Evolutionary conservation across 2,329 filamentous ascomycete species (phyloP).

Genomic region (Paecilomyces formosus): DNA sequence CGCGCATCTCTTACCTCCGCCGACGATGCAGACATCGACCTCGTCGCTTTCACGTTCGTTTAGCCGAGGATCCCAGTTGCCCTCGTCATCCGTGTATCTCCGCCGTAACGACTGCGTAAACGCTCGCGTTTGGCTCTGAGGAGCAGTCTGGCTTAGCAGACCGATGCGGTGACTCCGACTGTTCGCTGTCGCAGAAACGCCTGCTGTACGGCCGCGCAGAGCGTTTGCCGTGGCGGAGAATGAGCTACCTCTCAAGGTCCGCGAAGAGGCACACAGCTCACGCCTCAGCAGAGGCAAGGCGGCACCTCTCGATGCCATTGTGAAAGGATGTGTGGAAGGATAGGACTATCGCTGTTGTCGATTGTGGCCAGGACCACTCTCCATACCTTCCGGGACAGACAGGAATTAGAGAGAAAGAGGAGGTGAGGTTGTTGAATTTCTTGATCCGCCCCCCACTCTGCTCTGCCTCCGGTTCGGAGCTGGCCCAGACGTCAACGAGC

Average conservation of each 20-base stretch:
- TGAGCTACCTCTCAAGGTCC: constrained; percentile 19
- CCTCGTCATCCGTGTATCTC: constrained; percentile 41
- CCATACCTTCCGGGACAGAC: background rate
- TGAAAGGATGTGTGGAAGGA: background rate
- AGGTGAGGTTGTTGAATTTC: background rate
- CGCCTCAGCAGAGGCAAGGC: constrained; percentile 36
- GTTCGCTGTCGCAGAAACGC: constrained; percentile 12
- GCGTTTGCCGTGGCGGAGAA: constrained; percentile 13
- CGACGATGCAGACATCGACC: constrained; percentile 95
- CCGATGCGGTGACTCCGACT: constrained; percentile 13
- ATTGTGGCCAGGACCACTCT: background rate
- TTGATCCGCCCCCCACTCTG: background rate
- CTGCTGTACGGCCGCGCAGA: constrained; percentile 11
- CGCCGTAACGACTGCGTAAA: constrained; percentile 39
- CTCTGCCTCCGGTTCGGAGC: background rate
- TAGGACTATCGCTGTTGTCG: background rate
- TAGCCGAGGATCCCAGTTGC: constrained; percentile 56
- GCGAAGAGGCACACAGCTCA: constrained; percentile 24
- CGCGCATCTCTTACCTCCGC: constrained; percentile 55
- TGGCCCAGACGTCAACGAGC: background rate
- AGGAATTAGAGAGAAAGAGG: background rate
- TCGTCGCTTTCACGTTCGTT: constrained; percentile 85
- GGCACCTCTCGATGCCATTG: constrained; percentile 35
- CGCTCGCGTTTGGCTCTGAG: constrained; percentile 26
- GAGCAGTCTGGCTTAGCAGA: constrained; percentile 10